Evolutionary conservation across 768 basidiomycete species (phyloP).

Genomic region (Hebeloma cylindrosporum): DNA sequence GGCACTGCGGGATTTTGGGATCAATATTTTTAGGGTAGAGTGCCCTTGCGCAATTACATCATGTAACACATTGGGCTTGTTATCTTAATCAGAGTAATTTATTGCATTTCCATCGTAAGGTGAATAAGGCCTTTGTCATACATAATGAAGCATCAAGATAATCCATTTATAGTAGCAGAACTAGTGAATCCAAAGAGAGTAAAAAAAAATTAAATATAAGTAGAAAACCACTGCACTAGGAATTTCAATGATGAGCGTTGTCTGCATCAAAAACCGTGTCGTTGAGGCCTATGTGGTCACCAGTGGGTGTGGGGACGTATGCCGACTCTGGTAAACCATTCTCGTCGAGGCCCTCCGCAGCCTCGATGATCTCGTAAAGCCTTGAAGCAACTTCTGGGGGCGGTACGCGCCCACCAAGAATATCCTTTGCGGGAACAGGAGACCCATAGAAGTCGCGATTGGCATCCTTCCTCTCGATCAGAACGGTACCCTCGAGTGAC

Average conservation of each 20-base stretch:
- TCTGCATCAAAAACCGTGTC: conserved; percentile 80
- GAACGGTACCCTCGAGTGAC: conserved; percentile 89
- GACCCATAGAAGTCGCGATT: conserved; percentile 97
- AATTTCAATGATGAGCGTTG: conserved; percentile 32
- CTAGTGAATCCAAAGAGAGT: not conserved
- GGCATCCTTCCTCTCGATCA: conserved; percentile 95
- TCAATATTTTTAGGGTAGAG: conserved; percentile 64
- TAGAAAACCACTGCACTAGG: not conserved
- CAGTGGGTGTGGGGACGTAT: conserved; percentile 70
- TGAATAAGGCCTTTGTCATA: too few relatives aligned
- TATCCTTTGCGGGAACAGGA: conserved; percentile 82
- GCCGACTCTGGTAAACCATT: conserved; percentile 71
- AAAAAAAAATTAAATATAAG: not conserved
- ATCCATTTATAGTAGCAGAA: conserved; percentile 3
- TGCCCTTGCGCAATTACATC: too few relatives aligned
- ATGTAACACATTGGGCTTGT: too few relatives aligned
- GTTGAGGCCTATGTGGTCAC: conserved; percentile 54
- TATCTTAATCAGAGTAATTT: too few relatives aligned
- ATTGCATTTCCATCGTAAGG: too few relatives aligned
- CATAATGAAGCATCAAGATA: too few relatives aligned
- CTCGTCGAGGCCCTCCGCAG: conserved; percentile 92
- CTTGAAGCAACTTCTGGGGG: conserved; percentile 95
- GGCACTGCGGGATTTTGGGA: conserved; percentile 87
- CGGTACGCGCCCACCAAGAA: conserved; percentile 90
- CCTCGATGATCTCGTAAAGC: conserved; percentile 95